A percentile compares a stretch with the other conserved stretches of the same genome.
phyloP scores from a whole-genome alignment of 352 stramenopile species.

The Pythium dissimile region DNA sequence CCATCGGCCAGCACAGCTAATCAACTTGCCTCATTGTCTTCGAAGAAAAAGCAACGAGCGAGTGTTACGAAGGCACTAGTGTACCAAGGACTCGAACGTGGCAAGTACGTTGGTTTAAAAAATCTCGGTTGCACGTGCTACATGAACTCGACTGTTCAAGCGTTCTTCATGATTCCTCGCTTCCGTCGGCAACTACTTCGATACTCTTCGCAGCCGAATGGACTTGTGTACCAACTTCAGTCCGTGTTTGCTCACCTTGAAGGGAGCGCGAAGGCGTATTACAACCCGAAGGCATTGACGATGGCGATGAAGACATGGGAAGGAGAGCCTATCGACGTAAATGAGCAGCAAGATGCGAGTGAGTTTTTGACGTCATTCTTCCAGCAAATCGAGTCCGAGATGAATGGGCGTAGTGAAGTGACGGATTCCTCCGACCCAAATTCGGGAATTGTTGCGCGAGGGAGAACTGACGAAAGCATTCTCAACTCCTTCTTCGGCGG shows the following conservation, averaged over 20 bases:
- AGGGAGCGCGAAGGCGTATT: constrained; percentile 81
- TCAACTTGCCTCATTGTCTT: constrained; percentile 20
- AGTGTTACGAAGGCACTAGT: constrained; percentile 24
- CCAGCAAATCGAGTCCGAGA: constrained; percentile 89
- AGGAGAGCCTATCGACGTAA: constrained; percentile 85
- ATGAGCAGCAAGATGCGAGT: constrained; percentile 90
- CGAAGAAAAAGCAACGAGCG: constrained; percentile 43
- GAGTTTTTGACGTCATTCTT: constrained; percentile 94
- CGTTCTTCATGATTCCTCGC: constrained; percentile 93
- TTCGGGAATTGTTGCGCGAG: not conserved
- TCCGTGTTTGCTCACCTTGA: constrained; percentile 89
- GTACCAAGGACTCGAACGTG: constrained; percentile 43
- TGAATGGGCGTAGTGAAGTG: constrained; percentile 54
- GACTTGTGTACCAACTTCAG: constrained; percentile 85
- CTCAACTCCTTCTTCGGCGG: constrained; percentile 87
- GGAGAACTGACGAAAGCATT: constrained; percentile 66
- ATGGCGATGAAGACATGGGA: constrained; percentile 86
- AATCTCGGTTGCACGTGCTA: constrained; percentile 96
- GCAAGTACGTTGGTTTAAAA: constrained; percentile 90
- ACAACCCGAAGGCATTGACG: constrained; percentile 79
- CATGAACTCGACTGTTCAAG: constrained; percentile 93
- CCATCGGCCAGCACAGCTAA: constrained; percentile 13
- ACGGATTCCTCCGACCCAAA: constrained; percentile 1
- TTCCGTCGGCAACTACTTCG: constrained; percentile 88
- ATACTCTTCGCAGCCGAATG: constrained; percentile 23